phyloP scores from a whole-genome alignment of 805 yeast species.

The Metschnikowia continentalis region DNA sequence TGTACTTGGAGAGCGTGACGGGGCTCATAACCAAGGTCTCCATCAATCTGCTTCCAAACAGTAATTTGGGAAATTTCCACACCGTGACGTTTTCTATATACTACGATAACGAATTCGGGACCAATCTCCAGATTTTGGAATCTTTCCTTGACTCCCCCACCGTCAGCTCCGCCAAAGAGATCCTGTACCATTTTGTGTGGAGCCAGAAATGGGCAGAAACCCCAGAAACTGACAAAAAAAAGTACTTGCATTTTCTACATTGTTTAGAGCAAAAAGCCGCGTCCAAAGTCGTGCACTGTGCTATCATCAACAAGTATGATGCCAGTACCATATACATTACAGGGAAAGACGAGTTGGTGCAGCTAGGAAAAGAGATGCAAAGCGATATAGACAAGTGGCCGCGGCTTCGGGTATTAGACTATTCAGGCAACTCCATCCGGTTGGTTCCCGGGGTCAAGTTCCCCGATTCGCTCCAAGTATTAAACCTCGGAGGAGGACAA shows the following conservation, averaged over 20 bases:
- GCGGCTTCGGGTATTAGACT: constrained; percentile 32
- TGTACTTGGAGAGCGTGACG: neutral
- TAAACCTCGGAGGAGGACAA: constrained; percentile 39
- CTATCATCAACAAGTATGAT: constrained; percentile 36
- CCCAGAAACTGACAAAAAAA: constrained; percentile 20
- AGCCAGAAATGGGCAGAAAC: constrained; percentile 32
- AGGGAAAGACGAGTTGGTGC: constrained; percentile 29
- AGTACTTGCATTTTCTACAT: constrained; percentile 24
- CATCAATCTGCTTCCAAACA: neutral
- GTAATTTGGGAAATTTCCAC: constrained; percentile 5
- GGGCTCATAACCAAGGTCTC: neutral
- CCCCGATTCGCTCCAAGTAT: constrained; percentile 34
- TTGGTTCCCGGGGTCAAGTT: constrained; percentile 37
- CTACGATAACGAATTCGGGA: neutral
- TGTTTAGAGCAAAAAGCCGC: constrained; percentile 21
- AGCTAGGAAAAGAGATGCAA: constrained; percentile 35
- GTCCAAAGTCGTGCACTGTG: constrained; percentile 33
- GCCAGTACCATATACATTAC: constrained; percentile 31
- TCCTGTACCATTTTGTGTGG: constrained; percentile 34
- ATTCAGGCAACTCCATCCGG: constrained; percentile 34
- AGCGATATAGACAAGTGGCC: constrained; percentile 34
- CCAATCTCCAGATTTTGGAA: neutral
- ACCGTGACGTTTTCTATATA: neutral
- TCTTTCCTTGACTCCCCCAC: neutral
- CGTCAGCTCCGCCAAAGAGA: neutral